These are phyloP conservation scores for Casuarina cunninghamiana DNA, from an alignment of 306 rosid genomes.

Conservation along the genomic window DNA sequence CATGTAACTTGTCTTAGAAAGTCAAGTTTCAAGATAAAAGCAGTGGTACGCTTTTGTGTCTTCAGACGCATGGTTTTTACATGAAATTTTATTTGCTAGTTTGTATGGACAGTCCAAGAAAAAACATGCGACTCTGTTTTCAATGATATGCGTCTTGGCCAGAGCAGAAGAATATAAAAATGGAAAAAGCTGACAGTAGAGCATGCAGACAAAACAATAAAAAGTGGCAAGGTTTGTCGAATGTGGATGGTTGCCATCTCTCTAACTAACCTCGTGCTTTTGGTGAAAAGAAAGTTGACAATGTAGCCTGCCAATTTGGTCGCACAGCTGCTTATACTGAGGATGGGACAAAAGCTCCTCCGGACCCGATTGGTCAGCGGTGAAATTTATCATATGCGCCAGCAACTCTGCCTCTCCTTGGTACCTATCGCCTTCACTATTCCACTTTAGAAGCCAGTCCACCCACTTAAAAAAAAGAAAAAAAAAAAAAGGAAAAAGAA, in stretches of 20 bases:
- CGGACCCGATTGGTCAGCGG: slow-evolving; percentile 41
- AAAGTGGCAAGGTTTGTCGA: background rate
- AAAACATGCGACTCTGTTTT: background rate
- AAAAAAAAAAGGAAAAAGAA: background rate
- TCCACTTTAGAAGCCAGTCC: slow-evolving; percentile 77
- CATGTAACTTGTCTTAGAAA: background rate
- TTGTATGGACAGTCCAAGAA: too few species aligned
- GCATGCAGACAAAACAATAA: background rate
- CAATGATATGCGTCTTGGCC: background rate
- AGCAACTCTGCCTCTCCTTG: slow-evolving; percentile 67
- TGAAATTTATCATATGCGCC: slow-evolving; percentile 63
- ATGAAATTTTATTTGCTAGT: too few species aligned
- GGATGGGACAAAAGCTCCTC: slow-evolving; percentile 47
- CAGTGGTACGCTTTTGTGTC: background rate
- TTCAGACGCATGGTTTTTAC: too few species aligned
- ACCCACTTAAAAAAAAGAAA: slow-evolving; percentile 56
- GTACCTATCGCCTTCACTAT: slow-evolving; percentile 53
- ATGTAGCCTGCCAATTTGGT: slow-evolving; percentile 59
- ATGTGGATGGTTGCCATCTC: background rate
- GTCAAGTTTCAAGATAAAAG: background rate
- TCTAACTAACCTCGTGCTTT: slow-evolving; percentile 60
- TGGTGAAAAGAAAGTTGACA: slow-evolving; percentile 43
- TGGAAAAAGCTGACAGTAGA: background rate
- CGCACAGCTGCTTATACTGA: slow-evolving; percentile 40
- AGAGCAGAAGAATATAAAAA: background rate